These are phyloP conservation scores for Eutypella sp. DNA, from an alignment of 2,329 filamentous ascomycete species.

Conservation along the genomic window DNA sequence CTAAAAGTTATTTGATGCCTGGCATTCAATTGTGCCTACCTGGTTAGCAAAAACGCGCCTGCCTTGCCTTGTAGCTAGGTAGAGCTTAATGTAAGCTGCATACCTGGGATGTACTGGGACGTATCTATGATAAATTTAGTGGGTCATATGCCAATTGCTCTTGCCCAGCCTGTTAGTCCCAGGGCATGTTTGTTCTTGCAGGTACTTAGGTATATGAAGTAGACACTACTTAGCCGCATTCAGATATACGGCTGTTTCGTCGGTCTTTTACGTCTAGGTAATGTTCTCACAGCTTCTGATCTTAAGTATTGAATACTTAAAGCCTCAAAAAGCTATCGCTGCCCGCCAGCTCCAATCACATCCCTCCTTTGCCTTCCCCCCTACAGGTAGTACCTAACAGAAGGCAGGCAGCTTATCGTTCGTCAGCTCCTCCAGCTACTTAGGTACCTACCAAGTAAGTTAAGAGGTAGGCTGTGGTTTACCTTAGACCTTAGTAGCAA, in stretches of 20 bases:
- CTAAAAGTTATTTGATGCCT: conserved; percentile 5
- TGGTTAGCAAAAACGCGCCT: no score
- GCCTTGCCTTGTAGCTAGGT: neutral
- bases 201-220: neutral
- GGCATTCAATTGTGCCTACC: conserved; percentile 2
- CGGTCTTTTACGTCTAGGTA: no score
- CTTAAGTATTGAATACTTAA: neutral
- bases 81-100: neutral
- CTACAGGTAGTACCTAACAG: neutral
- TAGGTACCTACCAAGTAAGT: no score
- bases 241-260: no score
- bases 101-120: neutral
- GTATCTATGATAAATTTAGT: conserved; percentile 1
- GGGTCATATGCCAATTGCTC: neutral
- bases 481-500: no score
- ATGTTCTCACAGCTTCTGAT: no score
- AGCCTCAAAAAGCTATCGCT: neutral
- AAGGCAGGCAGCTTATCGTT: neutral
- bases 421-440: conserved; percentile 1
- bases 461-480: no score
- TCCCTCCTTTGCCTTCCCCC: neutral
- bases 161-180: neutral
- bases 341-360: neutral
- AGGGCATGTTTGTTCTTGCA: neutral
- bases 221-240: neutral